These are phyloP conservation scores for Coprinopsis cinerea DNA, from an alignment of 768 basidiomycete genomes.

Conservation along the genomic window DNA sequence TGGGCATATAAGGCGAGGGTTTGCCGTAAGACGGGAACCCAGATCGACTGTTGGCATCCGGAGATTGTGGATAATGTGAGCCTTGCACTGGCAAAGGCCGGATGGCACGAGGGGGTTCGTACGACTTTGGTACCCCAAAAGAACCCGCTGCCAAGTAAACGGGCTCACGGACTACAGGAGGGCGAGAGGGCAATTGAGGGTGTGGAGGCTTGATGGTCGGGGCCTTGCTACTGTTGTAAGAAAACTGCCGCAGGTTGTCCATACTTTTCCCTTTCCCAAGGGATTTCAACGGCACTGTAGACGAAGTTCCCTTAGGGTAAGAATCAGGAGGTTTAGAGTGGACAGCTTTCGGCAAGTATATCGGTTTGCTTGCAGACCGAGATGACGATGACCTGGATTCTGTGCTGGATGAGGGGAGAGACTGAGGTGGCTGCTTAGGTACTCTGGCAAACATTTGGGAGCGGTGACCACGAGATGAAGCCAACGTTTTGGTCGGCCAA, in stretches of 20 bases:
- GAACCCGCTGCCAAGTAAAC: conserved; percentile 20
- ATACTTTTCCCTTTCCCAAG: conserved; percentile 44
- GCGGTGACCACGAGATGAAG: conserved; percentile 14
- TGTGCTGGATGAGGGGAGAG: background rate
- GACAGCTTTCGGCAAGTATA: conserved; percentile 2
- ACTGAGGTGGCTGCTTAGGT: background rate
- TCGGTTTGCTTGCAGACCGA: conserved; percentile 24
- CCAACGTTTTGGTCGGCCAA: background rate
- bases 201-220: conserved; percentile 25
- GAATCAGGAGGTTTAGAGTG: conserved; percentile 11
- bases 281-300: conserved; percentile 23
- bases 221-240: conserved; percentile 21
- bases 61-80: conserved; percentile 25
- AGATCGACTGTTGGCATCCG: conserved; percentile 20
- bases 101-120: conserved; percentile 32
- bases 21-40: conserved; percentile 7
- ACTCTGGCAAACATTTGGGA: background rate
- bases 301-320: conserved; percentile 8
- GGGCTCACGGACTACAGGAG: conserved; percentile 19
- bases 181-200: conserved; percentile 29
- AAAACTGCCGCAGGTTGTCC: conserved; percentile 41
- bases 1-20: conserved; percentile 20
- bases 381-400: conserved; percentile 25
- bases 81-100: conserved; percentile 40
- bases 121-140: conserved; percentile 36